These are phyloP conservation scores for Trichophyton verrucosum DNA, from an alignment of 2,329 filamentous ascomycete genomes.

Conservation along the genomic window DNA sequence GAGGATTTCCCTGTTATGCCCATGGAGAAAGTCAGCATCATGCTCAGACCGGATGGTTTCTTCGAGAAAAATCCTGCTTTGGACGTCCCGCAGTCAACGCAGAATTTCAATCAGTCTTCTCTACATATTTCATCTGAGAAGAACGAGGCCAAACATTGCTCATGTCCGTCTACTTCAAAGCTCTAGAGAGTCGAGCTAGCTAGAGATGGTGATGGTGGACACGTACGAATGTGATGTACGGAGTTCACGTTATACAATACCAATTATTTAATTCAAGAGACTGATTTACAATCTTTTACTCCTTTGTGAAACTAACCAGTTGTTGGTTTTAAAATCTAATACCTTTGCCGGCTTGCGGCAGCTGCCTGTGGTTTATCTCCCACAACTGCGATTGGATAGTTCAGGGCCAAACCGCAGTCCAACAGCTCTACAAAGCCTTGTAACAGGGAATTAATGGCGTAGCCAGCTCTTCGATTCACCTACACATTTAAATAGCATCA, in stretches of 20 bases:
- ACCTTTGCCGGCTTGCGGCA: too few species aligned
- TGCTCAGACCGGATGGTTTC: slow-evolving; percentile 40
- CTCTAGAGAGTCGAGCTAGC: not conserved
- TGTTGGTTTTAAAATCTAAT: too few species aligned
- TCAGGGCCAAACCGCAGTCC: too few species aligned
- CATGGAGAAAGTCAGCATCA: slow-evolving; percentile 42
- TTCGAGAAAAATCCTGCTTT: slow-evolving; percentile 41
- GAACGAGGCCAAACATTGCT: not conserved
- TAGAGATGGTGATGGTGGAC: not conserved
- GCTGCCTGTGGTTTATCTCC: too few species aligned
- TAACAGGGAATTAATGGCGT: too few species aligned
- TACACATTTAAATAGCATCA: too few species aligned
- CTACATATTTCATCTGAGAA: slow-evolving; percentile 19
- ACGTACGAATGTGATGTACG: not conserved
- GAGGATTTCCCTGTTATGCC: slow-evolving; percentile 62
- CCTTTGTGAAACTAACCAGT: too few species aligned
- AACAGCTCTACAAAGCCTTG: too few species aligned
- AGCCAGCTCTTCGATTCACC: too few species aligned
- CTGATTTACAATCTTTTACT: too few species aligned
- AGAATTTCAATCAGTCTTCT: slow-evolving; percentile 32
- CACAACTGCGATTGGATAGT: too few species aligned
- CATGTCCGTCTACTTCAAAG: not conserved
- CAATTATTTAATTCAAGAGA: not conserved
- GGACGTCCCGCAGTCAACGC: slow-evolving; percentile 33
- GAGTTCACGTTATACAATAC: not conserved